Percentiles rank a stretch among this genome's conserved stretches.
Evolutionary conservation across 192 early-diverging fungal genomes (phyloP).

Genomic region (Coemansia pectinata): DNA sequence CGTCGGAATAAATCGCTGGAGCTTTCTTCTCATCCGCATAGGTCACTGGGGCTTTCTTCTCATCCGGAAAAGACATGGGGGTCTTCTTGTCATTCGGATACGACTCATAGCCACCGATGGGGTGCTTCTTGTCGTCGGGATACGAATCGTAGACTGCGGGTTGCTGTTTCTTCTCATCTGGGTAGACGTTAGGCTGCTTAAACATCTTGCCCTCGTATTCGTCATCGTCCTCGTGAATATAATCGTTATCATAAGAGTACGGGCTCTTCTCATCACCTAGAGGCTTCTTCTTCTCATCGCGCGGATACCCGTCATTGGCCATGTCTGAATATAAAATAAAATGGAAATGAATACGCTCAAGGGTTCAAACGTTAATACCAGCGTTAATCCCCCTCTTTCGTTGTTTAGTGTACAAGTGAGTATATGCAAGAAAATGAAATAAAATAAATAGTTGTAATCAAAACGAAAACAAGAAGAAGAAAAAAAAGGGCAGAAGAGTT

Average conservation of each 20-base stretch:
- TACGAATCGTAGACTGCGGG: background rate
- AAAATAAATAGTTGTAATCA: background rate
- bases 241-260: conserved; percentile 1
- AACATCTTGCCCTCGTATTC: conserved; percentile 7
- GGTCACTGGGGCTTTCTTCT: conserved; percentile 4
- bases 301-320: background rate
- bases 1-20: background rate
- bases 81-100: background rate
- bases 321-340: background rate
- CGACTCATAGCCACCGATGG: background rate
- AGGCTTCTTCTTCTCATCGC: conserved; percentile 13
- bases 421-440: conserved; percentile 1
- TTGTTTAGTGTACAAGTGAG: conserved; percentile 9
- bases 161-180: background rate
- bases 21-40: background rate
- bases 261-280: conserved; percentile 3
- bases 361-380: background rate
- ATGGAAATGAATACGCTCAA: background rate
- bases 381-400: background rate
- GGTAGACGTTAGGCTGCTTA: background rate
- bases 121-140: background rate
- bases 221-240: background rate
- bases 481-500: background rate
- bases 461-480: background rate
- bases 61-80: conserved; percentile 8